Evolutionary conservation across 2,329 filamentous ascomycete species (phyloP), one percentile per base, ranked within the genome.

Genomic region (Torrubiella hemipterigena): DNA sequence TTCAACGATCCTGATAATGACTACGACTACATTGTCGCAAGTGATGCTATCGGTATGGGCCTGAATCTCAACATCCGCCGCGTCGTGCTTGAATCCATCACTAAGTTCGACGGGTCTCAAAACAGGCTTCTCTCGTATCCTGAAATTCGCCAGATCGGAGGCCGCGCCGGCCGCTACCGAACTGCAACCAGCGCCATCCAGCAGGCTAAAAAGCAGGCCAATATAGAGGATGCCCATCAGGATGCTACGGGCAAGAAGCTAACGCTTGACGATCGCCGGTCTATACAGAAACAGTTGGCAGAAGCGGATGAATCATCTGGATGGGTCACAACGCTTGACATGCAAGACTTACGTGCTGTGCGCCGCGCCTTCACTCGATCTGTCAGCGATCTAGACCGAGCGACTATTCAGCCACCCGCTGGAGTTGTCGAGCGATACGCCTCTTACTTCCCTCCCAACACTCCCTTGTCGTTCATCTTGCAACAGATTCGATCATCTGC

Each of bases 1-100:
- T 98, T 98, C 65, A 98, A 98, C 49, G 83, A 96, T 40, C 87
- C 86, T 0, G 58, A 93, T 49, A 98, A 93, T 50, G 87, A 95
- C 37, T 98, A 95, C 50, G 91, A 98, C 51, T 93, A 77, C 44
- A 65, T 98, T 6, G 87, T 91, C 17, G 91, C 93, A 7, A 95
- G 85, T 44, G 86, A 95, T 56, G 91, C 91, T 28, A 89, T 98
- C 39, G 91, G 91, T 22, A 96, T 98, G 89, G 91, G 93, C 2
- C 62, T 98, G 15, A 98, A 98, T 48, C 58, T 98, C 52, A 86
- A 77, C 55, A 85, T 95, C 51, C 91, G 86, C 50, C 81, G 93
- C 17, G 72, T 98, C 38, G 73, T 98, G 32, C 91, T 98, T 42
- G 84, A 94, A 47, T 67, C 78, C 1, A 68, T 77, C 3, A 59